These are phyloP conservation scores for Neonectria faginata DNA, from an alignment of 2,329 filamentous ascomycete species.

Conservation along the genomic window DNA sequence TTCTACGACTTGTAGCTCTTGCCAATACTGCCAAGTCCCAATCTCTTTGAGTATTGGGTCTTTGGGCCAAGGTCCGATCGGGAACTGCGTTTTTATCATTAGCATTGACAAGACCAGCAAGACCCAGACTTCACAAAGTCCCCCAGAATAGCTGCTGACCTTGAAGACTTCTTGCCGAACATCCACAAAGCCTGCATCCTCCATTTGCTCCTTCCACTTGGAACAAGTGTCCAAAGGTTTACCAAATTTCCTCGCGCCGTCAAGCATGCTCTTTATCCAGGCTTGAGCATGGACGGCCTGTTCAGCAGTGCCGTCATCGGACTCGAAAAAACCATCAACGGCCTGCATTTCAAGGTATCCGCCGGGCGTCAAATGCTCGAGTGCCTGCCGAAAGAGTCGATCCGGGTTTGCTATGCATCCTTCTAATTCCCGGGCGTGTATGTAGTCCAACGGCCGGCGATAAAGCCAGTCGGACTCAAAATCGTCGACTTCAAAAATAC, in stretches of 20 bases:
- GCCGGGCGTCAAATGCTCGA: conserved; percentile 13
- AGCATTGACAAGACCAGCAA: background rate
- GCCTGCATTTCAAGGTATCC: conserved; percentile 19
- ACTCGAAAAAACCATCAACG: conserved; percentile 1
- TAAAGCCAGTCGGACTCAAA: conserved; percentile 26
- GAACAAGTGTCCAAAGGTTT: conserved; percentile 12
- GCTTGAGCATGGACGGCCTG: conserved; percentile 11
- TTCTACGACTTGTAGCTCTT: conserved; percentile 36
- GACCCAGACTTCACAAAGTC: conserved; percentile 3
- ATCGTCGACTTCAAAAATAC: conserved; percentile 25
- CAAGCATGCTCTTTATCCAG: conserved; percentile 14
- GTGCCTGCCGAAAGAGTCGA: conserved; percentile 9
- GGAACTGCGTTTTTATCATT: conserved; percentile 9
- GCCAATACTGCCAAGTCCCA: conserved; percentile 28
- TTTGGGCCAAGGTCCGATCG: conserved; percentile 17
- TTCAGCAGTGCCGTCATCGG: conserved; percentile 16
- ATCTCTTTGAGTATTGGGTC: conserved; percentile 28
- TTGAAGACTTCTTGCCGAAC: conserved; percentile 23
- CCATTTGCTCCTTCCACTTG: conserved; percentile 12
- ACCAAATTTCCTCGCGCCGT: conserved; percentile 12
- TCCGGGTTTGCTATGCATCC: conserved; percentile 22
- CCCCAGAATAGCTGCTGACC: background rate
- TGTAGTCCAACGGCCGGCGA: conserved; percentile 18
- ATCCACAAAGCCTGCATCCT: conserved; percentile 23
- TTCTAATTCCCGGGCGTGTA: conserved; percentile 23